A percentile compares a stretch with the other conserved stretches of the same genome.
phyloP scores from a whole-genome alignment of 345 rosid species.

The Eucalyptus tenuipes region DNA sequence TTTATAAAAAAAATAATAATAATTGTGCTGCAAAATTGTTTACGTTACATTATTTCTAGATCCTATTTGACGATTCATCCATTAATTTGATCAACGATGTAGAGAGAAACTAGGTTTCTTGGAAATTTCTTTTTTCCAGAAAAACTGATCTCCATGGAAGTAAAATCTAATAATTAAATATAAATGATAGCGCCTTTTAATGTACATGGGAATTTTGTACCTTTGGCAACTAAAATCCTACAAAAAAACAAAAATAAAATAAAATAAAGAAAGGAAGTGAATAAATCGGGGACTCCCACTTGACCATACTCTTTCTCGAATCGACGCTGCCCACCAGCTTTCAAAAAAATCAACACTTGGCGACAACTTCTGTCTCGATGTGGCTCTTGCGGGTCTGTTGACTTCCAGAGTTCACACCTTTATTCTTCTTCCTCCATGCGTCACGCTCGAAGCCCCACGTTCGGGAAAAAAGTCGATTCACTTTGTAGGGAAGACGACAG shows the following conservation, averaged over 20 bases:
- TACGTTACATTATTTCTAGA: no score
- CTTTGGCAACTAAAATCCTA: no score
- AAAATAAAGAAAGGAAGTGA: background rate
- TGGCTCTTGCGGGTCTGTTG: background rate
- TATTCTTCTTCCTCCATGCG: background rate
- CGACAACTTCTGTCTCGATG: background rate
- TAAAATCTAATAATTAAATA: no score
- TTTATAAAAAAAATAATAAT: no score
- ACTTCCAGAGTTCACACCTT: background rate
- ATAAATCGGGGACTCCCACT: background rate
- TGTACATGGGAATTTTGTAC: background rate
- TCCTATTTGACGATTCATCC: no score
- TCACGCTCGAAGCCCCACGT: background rate
- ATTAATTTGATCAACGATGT: no score
- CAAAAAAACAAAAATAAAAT: no score
- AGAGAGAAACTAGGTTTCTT: background rate
- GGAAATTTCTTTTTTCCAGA: background rate
- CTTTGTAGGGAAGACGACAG: background rate
- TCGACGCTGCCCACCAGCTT: background rate
- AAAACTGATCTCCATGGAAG: background rate
- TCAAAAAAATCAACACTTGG: background rate
- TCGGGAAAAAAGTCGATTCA: background rate
- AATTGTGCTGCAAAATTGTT: no score
- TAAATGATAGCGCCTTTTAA: background rate
- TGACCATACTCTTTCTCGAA: background rate